Base-by-base conservation (phyloP, 1,139 yeast species). In the Saccharomyces hybrid region DNA sequence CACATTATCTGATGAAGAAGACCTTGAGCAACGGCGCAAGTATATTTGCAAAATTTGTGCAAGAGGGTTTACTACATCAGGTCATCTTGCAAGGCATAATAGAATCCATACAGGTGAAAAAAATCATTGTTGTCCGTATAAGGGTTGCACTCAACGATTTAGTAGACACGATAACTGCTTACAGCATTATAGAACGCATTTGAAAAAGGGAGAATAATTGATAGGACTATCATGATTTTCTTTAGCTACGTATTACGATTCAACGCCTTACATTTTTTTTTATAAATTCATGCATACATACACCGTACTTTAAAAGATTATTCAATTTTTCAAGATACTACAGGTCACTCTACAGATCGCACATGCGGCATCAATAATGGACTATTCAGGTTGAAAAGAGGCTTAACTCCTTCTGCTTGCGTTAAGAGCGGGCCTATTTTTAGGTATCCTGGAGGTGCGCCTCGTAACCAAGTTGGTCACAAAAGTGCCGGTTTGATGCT, bases 91-190 rank as follows among this genome's bases (percentile, higher is more conserved):
- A n/a, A 78, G 97, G 62, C 97, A 89, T 70, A 82, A 86, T 65
- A 75, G 96, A 55, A 89, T 89, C 50, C 97, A 90, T 69, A 89
- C 97, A 0, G 97, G 97, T 23, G 97, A 89, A 63, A 80, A 91
- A 64, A 88, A 87, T 63, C 95, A 88, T 69, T 74, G 76, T 20
- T 90, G 97, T 70, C 96, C 96, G 0, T 82, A 80, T 73, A 86
- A 86, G 25, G 84, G 86, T 9, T 90, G 97, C 71, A 82, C 77
- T 13, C 95, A 96, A 26, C 74, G 90, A 52, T 90, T 90, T 69
- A 90, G 96, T 50, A 79, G 97, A 65, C 96, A 89, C 69, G 97
- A 90, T 70, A 90, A 90, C 69, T 89, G 97, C 71, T 86, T 88
- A 85, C 97, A 90, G 69, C 97, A 90, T 68, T 87, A 81, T 70